These are phyloP conservation scores for Metarhizium brunneum DNA, from an alignment of 2,329 filamentous ascomycete genomes.

Conservation along the genomic window DNA sequence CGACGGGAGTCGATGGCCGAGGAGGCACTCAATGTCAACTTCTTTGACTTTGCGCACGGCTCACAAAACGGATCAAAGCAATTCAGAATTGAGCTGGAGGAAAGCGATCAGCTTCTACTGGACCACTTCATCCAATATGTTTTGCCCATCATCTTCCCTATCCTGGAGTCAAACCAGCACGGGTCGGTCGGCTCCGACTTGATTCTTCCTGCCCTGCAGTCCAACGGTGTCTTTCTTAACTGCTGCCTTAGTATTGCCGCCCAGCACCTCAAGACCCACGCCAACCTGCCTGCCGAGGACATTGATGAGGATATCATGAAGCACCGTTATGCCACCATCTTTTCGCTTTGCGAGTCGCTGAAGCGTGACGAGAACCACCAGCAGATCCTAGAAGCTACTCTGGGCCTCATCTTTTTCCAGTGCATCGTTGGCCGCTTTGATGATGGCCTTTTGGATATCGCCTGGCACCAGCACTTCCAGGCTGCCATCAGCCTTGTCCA, in stretches of 20 bases:
- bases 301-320: constrained; percentile 87
- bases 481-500: constrained; percentile 77
- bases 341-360: constrained; percentile 74
- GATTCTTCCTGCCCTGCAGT: constrained; percentile 78
- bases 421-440: constrained; percentile 81
- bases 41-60: constrained; percentile 73
- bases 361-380: constrained; percentile 73
- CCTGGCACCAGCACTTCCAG: constrained; percentile 96
- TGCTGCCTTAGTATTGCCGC: constrained; percentile 91
- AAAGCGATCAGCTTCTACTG: constrained; percentile 76
- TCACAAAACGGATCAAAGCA: constrained; percentile 54
- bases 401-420: constrained; percentile 95
- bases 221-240: constrained; percentile 88
- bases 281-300: constrained; percentile 54
- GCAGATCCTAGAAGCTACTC: constrained; percentile 82
- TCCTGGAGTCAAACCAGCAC: constrained; percentile 82
- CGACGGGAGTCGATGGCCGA: constrained; percentile 56
- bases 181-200: constrained; percentile 73
- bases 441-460: constrained; percentile 79
- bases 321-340: constrained; percentile 82
- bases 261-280: constrained; percentile 77
- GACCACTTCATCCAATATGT: constrained; percentile 89
- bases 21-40: constrained; percentile 63
- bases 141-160: constrained; percentile 80
- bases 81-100: constrained; percentile 72